Base-by-base conservation (phyloP, 768 basidiomycete genomes). In the Boletus tomentosulus region DNA sequence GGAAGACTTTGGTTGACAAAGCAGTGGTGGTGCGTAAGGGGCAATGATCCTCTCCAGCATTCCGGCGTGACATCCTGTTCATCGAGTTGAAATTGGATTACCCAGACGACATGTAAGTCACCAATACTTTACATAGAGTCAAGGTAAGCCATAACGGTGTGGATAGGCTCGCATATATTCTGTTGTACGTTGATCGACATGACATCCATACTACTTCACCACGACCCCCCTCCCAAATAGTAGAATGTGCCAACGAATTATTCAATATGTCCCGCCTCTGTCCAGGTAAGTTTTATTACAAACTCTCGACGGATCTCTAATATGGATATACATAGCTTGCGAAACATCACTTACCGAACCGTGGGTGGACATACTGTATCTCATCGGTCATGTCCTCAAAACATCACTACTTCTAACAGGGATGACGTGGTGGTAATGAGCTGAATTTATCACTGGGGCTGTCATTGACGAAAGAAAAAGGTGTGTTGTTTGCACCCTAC, bases 401-500 rank as follows among this genome's bases (percentile, higher is more conserved):
- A 41, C 8, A 27, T 11, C 30, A 25, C 35, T 28, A 6, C 27
- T n/a, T 25, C 33, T 28, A 4, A 48, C 37, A 68, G 66, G 41
- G 66, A 86, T 66, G 84, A 86, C 56, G 81, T 85, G 34, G 84
- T 86, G 51, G 83, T 85, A 66, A 71, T 71, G 6, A 28, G 10
- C 33, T 25, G 34, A 56, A 28, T 35, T 27, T 22, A 33, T 9
- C 38, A 13, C 42, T 19, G 24, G 37, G 37, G 22, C 27, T 31
- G 7, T 54, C 22, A 30, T 50, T 62, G 43, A 57, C 53, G 15
- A 28, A 19, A 15, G 46, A 46, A 9, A 16, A 58, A 91, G 87
- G 83, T 91, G 27, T 89, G 85, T 72, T 89, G 88, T 3, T 71
- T 93, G 16, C 86, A 88, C 62, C 91, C 91, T 0, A 85, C 89